Conservation (phyloP, 164 flowering plant species). For the Paratinospora sagittata region DNA sequence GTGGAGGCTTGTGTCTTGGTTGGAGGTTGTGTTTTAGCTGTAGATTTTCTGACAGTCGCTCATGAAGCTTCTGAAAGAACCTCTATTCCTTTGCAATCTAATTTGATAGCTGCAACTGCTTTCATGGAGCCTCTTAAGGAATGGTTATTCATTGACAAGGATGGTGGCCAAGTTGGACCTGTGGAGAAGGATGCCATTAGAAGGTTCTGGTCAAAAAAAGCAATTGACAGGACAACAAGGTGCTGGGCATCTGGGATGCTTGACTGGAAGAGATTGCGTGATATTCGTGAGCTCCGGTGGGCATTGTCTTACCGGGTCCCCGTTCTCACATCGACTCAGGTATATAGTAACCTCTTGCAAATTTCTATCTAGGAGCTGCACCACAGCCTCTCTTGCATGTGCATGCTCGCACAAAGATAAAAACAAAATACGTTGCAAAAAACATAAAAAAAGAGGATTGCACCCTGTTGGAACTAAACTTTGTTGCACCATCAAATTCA, state of each 20-base stretch:
- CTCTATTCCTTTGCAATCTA: slow-evolving; percentile 93
- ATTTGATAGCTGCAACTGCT: slow-evolving; percentile 93
- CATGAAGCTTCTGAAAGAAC: slow-evolving; percentile 98
- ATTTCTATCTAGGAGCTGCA: neutral
- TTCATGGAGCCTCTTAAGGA: slow-evolving; percentile 98
- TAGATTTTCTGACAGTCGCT: slow-evolving; percentile 82
- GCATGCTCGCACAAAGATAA: neutral
- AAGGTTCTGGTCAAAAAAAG: slow-evolving; percentile 91
- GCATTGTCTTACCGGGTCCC: slow-evolving; percentile 82
- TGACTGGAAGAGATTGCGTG: slow-evolving; percentile 92
- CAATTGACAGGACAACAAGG: slow-evolving; percentile 83
- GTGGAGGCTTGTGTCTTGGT: slow-evolving; percentile 96
- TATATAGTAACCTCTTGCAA: slow-evolving; percentile 16
- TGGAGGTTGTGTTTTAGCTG: slow-evolving; percentile 97
- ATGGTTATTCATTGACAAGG: slow-evolving; percentile 83
- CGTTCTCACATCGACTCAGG: slow-evolving; percentile 89
- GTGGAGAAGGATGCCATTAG: slow-evolving; percentile 94
- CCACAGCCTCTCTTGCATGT: neutral
- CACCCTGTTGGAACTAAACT: neutral
- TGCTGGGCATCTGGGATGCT: slow-evolving; percentile 96
- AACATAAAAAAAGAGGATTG: neutral
- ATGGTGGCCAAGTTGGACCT: slow-evolving; percentile 86
- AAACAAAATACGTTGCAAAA: neutral
- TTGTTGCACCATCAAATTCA: neutral
- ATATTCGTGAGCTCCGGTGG: slow-evolving; percentile 98